Evolutionary conservation across 305 asterid genomes (phyloP).

Genomic region (Solanum aculeatissimum): DNA sequence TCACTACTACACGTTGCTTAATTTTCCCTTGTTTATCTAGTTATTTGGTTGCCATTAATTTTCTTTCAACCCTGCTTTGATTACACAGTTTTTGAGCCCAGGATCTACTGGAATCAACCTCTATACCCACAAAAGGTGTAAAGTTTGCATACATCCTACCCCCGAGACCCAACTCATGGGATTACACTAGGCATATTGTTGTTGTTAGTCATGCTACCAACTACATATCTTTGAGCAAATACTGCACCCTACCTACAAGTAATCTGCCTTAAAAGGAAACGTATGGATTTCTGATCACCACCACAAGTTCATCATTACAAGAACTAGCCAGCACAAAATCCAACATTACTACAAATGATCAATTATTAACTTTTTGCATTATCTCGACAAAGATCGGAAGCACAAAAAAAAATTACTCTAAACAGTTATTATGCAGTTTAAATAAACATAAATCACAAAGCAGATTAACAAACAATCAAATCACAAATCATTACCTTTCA

Average conservation of each 20-base stretch:
- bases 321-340: background rate
- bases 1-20: background rate
- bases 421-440: background rate
- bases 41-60: background rate
- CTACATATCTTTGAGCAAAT: background rate
- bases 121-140: background rate
- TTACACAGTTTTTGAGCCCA: background rate
- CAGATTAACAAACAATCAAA: background rate
- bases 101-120: background rate
- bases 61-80: background rate
- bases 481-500: background rate
- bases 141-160: background rate
- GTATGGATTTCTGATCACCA: background rate
- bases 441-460: background rate
- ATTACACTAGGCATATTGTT: background rate
- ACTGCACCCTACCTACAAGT: background rate
- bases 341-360: background rate
- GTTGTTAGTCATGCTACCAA: background rate
- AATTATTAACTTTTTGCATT: background rate
- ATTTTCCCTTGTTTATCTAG: background rate
- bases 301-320: background rate
- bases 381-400: background rate
- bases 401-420: background rate
- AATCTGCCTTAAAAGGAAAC: background rate
- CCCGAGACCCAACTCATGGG: background rate